Evolutionary conservation across 805 yeast genomes (phyloP), one percentile per base, ranked within the genome.

Genomic region (Schwanniomyces pseudopolymorphus): DNA sequence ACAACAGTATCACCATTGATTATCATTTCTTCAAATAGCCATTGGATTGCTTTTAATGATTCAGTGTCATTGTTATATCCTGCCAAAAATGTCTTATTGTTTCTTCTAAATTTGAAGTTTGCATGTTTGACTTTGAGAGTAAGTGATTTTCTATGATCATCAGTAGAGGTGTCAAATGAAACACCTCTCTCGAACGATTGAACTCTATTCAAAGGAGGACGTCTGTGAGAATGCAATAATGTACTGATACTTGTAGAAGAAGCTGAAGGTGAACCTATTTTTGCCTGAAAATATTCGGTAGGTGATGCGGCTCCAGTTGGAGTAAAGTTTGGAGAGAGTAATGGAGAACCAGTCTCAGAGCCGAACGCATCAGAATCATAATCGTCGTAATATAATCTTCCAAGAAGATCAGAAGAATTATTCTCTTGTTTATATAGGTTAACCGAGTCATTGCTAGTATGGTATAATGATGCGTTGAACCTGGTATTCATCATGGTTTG

Each of bases 21-120:
- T 10, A 70, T 61, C 69, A 73, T 63, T 51, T 73, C 75, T 48
- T 70, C 75, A 52, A 73, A 67, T 25, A 72, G 57, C 78, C 78
- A 73, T 45, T 69, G 71, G 19, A 72, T 66, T 4, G 78, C 77
- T 45, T 59, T 61, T 33, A 66, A 49, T 9, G 74, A 68, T 50
- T 69, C 75, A 11, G 50, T 39, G 48, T 70, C 75, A 39, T 61
- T 55, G 52, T 67, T 69, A 56, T 59, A 73, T 3, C 77, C 78
- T 3, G 69, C 57, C 38, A 73, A 60, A 42, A 60, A 68, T 13
- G 75, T 69, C 52, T 72, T 73, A 57, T 73, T 73, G 52, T 72
- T 72, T 42, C 78, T 58, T 47, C 78, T 63, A 51, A 73, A 73
- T 47, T 62, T 67, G 57, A 70, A 73, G 27, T 69, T 63, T 9